These are phyloP conservation scores for Didymella sp. DNA, from an alignment of 2,329 filamentous ascomycete genomes.

Conservation along the genomic window DNA sequence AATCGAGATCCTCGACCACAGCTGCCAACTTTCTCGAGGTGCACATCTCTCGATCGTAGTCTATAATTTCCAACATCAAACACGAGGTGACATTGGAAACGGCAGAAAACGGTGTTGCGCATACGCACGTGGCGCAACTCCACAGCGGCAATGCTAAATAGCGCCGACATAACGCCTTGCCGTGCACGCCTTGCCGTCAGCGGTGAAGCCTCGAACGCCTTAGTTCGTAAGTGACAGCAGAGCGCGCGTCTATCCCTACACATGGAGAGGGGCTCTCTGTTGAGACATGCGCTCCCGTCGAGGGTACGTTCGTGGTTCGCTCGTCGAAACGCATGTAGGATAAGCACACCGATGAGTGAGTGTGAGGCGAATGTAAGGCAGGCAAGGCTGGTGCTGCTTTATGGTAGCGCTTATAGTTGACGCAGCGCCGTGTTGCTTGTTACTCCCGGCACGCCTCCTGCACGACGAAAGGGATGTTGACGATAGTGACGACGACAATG, in stretches of 20 bases:
- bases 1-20: background rate
- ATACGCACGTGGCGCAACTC: slow-evolving; percentile 18
- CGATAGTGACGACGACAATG: background rate
- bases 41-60: background rate
- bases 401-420: slow-evolving; percentile 3
- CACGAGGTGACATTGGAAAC: background rate
- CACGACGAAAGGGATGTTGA: background rate
- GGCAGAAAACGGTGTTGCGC: slow-evolving; percentile 4
- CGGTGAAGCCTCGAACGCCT: slow-evolving; percentile 12
- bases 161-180: slow-evolving; percentile 15
- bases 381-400: background rate
- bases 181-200: slow-evolving; percentile 6
- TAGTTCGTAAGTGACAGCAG: slow-evolving; percentile 14
- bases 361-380: background rate
- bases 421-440: background rate
- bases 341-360: slow-evolving; percentile 13
- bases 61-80: background rate
- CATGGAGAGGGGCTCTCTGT: slow-evolving; percentile 1
- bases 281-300: slow-evolving; percentile 6
- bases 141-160: slow-evolving; percentile 17
- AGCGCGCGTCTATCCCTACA: slow-evolving; percentile 17
- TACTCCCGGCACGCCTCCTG: background rate
- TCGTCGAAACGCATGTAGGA: background rate
- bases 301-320: slow-evolving; percentile 5
- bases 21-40: background rate